These are phyloP conservation scores for Epichloe bromicola DNA, from an alignment of 2,329 filamentous ascomycete genomes.

Conservation along the genomic window DNA sequence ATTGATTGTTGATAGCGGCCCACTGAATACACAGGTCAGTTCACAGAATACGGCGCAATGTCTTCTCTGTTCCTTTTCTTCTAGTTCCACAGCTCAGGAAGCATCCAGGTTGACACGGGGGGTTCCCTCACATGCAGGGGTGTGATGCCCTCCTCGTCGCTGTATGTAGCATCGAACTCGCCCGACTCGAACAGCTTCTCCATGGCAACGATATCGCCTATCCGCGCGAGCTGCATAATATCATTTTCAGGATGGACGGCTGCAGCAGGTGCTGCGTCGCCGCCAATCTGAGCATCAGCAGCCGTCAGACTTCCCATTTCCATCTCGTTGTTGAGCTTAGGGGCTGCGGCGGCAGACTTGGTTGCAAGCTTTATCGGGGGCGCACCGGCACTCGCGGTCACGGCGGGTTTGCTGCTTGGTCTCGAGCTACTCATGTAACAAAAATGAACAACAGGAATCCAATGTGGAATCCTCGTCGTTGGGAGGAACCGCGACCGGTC, in stretches of 20 bases:
- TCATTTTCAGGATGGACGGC: conserved; percentile 44
- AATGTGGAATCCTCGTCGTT: neutral
- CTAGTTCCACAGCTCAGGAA: neutral
- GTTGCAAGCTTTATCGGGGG: conserved; percentile 39
- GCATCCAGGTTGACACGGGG: neutral
- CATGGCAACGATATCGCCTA: conserved; percentile 77
- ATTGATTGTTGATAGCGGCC: conserved; percentile 98
- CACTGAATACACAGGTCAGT: conserved; percentile 43
- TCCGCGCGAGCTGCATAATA: conserved; percentile 86
- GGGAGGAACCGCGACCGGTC: neutral
- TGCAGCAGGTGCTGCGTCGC: neutral
- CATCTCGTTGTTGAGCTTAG: conserved; percentile 44
- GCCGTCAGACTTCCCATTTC: conserved; percentile 38
- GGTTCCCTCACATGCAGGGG: conserved; percentile 67
- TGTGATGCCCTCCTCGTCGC: conserved; percentile 87
- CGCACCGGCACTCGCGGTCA: conserved; percentile 21
- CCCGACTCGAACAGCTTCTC: conserved; percentile 79
- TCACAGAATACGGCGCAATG: neutral
- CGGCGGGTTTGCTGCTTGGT: conserved; percentile 21
- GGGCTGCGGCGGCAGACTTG: conserved; percentile 39
- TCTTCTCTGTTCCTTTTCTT: neutral
- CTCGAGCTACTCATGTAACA: conserved; percentile 29
- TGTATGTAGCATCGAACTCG: conserved; percentile 69
- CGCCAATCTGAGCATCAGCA: conserved; percentile 15
- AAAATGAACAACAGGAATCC: neutral